Evolutionary conservation across 495 filamentous ascomycete genomes (phyloP).

Genomic region (Penicillium canariense): DNA sequence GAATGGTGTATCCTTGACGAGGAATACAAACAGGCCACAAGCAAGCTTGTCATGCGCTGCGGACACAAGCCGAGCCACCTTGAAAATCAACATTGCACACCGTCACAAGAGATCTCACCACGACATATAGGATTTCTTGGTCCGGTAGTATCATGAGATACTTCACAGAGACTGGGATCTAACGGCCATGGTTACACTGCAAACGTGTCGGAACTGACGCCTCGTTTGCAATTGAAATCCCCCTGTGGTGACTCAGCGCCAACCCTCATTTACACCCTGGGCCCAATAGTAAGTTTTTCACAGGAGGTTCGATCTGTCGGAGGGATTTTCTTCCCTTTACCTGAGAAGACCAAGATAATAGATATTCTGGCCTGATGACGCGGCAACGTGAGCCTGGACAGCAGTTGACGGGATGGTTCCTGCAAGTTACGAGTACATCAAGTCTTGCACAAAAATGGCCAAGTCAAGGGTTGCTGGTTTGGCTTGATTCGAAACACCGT

Average conservation of each 20-base stretch:
- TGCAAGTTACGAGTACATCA: background rate
- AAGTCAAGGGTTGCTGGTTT: background rate
- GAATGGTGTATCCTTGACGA: background rate
- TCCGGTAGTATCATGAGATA: background rate
- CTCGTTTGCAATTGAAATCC: conserved; percentile 15
- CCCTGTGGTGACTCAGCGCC: conserved; percentile 2
- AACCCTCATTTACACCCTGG: background rate
- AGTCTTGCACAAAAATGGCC: background rate
- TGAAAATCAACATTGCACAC: too few species aligned
- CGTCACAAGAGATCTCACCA: too few species aligned
- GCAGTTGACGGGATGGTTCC: too few species aligned
- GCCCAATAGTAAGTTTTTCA: background rate
- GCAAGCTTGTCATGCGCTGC: background rate
- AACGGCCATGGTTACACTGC: conserved; percentile 15
- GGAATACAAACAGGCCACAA: conserved; percentile 8
- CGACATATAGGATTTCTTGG: too few species aligned
- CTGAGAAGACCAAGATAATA: too few species aligned
- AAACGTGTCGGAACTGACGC: conserved; percentile 13
- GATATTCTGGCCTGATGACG: too few species aligned
- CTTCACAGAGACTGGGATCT: background rate
- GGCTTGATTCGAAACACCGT: background rate
- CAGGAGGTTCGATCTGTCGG: too few species aligned
- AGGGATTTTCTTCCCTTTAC: too few species aligned
- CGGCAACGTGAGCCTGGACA: too few species aligned
- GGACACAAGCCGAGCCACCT: too few species aligned